These are phyloP conservation scores for Thermothielavioides terrestris DNA, from an alignment of 495 filamentous ascomycete species.

Conservation along the genomic window DNA sequence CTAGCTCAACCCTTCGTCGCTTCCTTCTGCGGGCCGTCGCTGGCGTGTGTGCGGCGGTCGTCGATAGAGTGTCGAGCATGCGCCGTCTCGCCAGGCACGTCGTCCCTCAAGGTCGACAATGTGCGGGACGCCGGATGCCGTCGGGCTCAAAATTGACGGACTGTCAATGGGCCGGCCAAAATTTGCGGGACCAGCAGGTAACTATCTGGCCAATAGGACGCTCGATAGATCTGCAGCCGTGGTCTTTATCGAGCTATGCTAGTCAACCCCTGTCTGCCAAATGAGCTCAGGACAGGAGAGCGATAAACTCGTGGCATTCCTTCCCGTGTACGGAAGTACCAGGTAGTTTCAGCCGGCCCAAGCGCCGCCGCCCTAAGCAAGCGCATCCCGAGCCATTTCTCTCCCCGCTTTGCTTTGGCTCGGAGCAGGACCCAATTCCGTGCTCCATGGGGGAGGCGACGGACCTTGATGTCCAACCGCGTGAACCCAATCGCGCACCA, in stretches of 20 bases:
- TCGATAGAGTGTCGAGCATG: not conserved
- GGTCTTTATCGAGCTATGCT: not conserved
- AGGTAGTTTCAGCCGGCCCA: not conserved
- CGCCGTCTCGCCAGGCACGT: not conserved
- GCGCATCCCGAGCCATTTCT: not conserved
- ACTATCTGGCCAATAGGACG: not conserved
- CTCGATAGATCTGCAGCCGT: not conserved
- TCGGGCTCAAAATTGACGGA: constrained; percentile 1
- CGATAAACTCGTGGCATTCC: not conserved
- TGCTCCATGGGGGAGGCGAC: constrained; percentile 19
- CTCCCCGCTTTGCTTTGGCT: not conserved
- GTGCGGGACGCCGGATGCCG: not conserved
- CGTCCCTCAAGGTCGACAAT: not conserved
- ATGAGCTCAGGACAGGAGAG: not conserved
- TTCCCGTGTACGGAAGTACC: too few relatives aligned
- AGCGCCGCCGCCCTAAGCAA: not conserved
- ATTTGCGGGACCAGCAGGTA: not conserved
- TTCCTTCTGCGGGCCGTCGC: too few relatives aligned
- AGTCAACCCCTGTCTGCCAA: too few relatives aligned
- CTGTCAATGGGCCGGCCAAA: not conserved
- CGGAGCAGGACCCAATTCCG: not conserved
- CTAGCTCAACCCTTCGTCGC: too few relatives aligned
- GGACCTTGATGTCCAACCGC: constrained; percentile 26
- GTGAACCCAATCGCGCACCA: constrained; percentile 21
- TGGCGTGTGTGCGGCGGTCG: too few relatives aligned